Base-by-base conservation (phyloP, 2,329 filamentous ascomycete genomes). In the Cladophialophora yegresii region DNA sequence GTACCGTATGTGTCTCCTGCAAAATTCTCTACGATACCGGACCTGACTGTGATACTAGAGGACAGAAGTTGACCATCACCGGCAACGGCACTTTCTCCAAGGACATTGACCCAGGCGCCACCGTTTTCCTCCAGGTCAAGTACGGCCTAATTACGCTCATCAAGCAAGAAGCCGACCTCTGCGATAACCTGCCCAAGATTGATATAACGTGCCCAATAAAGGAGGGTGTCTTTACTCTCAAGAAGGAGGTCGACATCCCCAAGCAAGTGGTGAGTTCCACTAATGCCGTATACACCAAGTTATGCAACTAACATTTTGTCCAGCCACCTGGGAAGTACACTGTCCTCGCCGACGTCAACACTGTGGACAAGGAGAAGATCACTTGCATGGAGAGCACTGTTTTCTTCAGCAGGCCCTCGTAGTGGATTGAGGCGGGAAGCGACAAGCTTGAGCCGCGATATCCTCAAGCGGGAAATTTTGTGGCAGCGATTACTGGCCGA, bases 71-170 rank as follows among this genome's bases (percentile, higher is more conserved):
- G 60, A 82, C 83, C 64, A 96, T 99, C 80, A 86, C 86, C 69
- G 95, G 93, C 54, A 83, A 80, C 33, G 95, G 93, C 63, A 85
- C 81, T n/a, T 84, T 98, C 69, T 84, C 83, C 71, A 79, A 96
- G 73, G 79, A 83, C 58, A 87, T 99, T 69, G 84, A 87, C 61
- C 76, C 92, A 64, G 93, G 92, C 64, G 91, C 93, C 65, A 91
- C 90, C 72, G 89, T 97, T 67, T 83, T 89, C 54, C 77, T 99
- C 47, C 85, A 88, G 70, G 93, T 99, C 79, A 97, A 96, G 81
- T 97, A 96, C 77, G 93, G 93, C 66, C 83, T 96, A 70, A 97
- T 99, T 77, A 90, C 87, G 61, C 85, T 99, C 69, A 87, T 99
- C 77, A 91, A 85, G 77, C 90, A 90, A 70, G 85, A 84, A 70